These are phyloP conservation scores for Scortechinia acanthostroma DNA, from an alignment of 2,329 filamentous ascomycete genomes.

Conservation along the genomic window DNA sequence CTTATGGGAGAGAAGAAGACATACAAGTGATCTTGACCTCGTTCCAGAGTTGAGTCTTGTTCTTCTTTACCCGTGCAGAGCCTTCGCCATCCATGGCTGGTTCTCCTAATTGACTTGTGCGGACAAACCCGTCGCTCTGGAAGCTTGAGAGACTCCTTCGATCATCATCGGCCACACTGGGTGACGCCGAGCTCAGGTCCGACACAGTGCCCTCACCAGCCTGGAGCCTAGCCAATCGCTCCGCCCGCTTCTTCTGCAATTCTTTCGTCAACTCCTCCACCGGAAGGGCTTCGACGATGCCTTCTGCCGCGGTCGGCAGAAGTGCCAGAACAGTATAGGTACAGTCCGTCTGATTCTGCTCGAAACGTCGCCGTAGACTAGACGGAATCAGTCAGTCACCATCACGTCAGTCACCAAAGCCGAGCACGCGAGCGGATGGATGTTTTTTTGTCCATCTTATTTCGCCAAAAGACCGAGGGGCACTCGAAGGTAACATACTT, in stretches of 20 bases:
- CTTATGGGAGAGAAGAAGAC: slow-evolving; percentile 19
- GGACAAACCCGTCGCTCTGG: slow-evolving; percentile 75
- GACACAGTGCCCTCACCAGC: background rate
- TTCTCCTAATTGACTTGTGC: slow-evolving; percentile 69
- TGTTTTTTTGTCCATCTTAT: no score
- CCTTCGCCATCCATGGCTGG: slow-evolving; percentile 24
- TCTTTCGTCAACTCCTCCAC: slow-evolving; percentile 90
- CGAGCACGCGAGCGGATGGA: no score
- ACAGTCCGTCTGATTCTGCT: slow-evolving; percentile 98
- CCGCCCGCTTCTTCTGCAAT: slow-evolving; percentile 80
- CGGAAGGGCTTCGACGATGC: slow-evolving; percentile 78
- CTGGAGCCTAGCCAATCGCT: background rate
- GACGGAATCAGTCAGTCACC: slow-evolving; percentile 8
- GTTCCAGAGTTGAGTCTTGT: slow-evolving; percentile 86
- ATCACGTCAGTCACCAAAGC: no score
- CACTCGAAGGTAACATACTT: slow-evolving; percentile 60
- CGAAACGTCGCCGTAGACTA: slow-evolving; percentile 88
- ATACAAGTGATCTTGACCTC: slow-evolving; percentile 91
- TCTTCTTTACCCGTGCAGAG: slow-evolving; percentile 37
- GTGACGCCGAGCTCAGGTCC: slow-evolving; percentile 47
- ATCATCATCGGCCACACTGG: slow-evolving; percentile 78
- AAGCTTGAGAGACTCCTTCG: slow-evolving; percentile 67
- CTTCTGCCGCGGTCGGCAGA: slow-evolving; percentile 82
- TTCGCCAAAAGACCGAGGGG: background rate
- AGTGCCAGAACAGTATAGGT: slow-evolving; percentile 96